A percentile compares a stretch with the other conserved stretches of the same genome.
Conservation (phyloP, 805 yeast genomes). For the Myxozyma sirexii region DNA sequence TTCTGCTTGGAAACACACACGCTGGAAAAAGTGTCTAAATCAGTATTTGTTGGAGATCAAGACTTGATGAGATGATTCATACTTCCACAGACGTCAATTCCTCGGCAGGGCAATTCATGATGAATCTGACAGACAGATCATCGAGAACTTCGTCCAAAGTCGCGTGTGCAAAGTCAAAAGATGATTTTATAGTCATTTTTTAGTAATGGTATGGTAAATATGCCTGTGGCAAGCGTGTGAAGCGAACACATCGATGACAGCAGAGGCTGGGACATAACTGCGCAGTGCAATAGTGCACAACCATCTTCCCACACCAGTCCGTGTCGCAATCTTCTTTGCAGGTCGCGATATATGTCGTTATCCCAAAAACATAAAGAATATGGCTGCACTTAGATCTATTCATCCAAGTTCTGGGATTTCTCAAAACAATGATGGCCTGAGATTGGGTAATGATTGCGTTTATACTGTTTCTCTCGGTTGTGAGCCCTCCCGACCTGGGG, state of each 20-base stretch:
- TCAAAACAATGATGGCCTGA: too few relatives aligned
- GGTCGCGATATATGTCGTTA: too few relatives aligned
- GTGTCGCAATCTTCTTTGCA: neutral
- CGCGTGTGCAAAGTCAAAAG: conserved; percentile 54
- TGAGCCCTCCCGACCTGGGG: too few relatives aligned
- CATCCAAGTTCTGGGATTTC: too few relatives aligned
- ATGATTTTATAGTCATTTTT: conserved; percentile 17
- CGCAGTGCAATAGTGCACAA: neutral
- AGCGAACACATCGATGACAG: neutral
- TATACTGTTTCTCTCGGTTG: too few relatives aligned
- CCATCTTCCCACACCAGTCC: neutral
- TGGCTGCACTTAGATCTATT: too few relatives aligned
- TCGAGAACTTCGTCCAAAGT: conserved; percentile 75
- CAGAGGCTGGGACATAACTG: neutral
- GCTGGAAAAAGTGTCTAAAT: conserved; percentile 37
- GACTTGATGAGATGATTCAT: neutral
- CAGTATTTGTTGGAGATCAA: neutral
- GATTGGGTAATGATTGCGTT: too few relatives aligned
- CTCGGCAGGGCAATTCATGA: conserved; percentile 88
- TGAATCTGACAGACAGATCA: conserved; percentile 85
- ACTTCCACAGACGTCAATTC: conserved; percentile 74
- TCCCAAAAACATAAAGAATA: too few relatives aligned
- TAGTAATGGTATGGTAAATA: neutral
- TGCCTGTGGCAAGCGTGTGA: too few relatives aligned
- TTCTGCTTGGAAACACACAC: conserved; percentile 91